Evolutionary conservation across 2,329 filamentous ascomycete species (phyloP).

Genomic region (Paraconiothyrium brasiliense): DNA sequence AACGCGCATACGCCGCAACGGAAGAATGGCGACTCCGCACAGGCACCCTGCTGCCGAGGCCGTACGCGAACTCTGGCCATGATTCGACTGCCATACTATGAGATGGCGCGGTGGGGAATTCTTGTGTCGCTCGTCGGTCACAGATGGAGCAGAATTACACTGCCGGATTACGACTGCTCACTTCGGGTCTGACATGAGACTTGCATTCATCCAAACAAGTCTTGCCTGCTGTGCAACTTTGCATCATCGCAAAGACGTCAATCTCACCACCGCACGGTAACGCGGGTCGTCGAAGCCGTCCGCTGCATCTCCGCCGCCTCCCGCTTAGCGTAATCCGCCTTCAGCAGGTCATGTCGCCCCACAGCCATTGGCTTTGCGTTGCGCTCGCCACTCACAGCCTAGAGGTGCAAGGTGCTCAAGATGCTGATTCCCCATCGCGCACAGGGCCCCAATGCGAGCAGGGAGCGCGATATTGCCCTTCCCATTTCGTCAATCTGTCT

Average conservation of each 20-base stretch:
- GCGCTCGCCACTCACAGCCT: conserved; percentile 39
- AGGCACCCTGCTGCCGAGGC: conserved; percentile 25
- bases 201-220: conserved; percentile 11
- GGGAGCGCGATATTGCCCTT: conserved; percentile 37
- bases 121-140: conserved; percentile 13
- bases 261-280: conserved; percentile 16
- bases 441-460: conserved; percentile 33
- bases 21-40: conserved; percentile 21
- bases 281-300: conserved; percentile 32
- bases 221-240: conserved; percentile 26
- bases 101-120: conserved; percentile 31
- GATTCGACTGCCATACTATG: conserved; percentile 38
- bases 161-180: conserved; percentile 16
- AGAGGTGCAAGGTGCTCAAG: conserved; percentile 31
- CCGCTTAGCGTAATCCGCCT: conserved; percentile 33
- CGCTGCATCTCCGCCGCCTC: conserved; percentile 47
- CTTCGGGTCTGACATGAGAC: conserved; percentile 30
- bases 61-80: conserved; percentile 25
- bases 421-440: conserved; percentile 15
- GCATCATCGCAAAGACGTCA: conserved; percentile 15
- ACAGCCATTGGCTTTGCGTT: conserved; percentile 32
- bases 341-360: conserved; percentile 28
- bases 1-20: conserved; percentile 38
- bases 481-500: conserved; percentile 33
- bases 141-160: background rate